These are phyloP conservation scores for Fagus crenata DNA, from an alignment of 306 rosid species.

Conservation along the genomic window DNA sequence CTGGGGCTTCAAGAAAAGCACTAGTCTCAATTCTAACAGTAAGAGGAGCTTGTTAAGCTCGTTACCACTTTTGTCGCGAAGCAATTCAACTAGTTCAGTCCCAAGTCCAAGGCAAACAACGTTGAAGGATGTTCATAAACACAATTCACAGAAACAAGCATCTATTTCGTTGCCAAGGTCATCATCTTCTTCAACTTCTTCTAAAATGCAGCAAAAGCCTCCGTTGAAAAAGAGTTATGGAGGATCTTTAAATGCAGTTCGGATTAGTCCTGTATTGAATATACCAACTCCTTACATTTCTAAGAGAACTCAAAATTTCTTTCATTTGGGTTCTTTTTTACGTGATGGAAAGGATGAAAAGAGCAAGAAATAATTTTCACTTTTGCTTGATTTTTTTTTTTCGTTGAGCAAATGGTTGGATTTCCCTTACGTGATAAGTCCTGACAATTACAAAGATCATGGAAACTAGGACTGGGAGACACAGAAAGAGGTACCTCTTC, in stretches of 20 bases:
- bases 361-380: conserved; percentile 53
- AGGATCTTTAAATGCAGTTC: conserved; percentile 51
- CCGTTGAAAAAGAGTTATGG: conserved; percentile 58
- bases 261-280: conserved; percentile 69
- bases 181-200: conserved; percentile 37
- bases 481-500: conserved; percentile 29
- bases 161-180: conserved; percentile 35
- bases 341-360: conserved; percentile 60
- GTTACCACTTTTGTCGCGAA: conserved; percentile 62
- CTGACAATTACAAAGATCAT: background rate
- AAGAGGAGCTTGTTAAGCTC: conserved; percentile 50
- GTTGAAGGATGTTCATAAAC: conserved; percentile 37
- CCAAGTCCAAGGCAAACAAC: conserved; percentile 46
- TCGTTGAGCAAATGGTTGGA: background rate
- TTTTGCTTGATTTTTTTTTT: background rate
- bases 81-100: conserved; percentile 75
- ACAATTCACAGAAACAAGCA: conserved; percentile 38
- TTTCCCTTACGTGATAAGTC: conserved; percentile 21
- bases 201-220: conserved; percentile 46
- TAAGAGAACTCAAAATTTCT: conserved; percentile 66
- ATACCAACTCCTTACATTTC: conserved; percentile 79
- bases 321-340: conserved; percentile 67
- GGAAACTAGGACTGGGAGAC: conserved; percentile 11
- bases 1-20: conserved; percentile 90
- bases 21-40: conserved; percentile 66